Evolutionary conservation across 1,284 basidiomycete species (phyloP).

Genomic region (Schizophyllum commune): DNA sequence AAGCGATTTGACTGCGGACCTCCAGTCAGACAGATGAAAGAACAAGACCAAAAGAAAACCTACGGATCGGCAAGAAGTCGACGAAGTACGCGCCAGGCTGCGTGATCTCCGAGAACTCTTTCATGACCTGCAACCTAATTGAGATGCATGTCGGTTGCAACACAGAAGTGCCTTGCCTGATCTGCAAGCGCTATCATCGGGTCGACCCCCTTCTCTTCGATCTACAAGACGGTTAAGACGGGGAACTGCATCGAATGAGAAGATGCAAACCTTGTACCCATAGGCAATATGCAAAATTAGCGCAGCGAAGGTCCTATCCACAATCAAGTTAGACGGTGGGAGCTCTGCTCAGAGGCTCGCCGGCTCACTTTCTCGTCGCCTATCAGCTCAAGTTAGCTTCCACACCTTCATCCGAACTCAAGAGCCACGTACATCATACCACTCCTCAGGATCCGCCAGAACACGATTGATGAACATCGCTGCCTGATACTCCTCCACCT

Average conservation of each 20-base stretch:
- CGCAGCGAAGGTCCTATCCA: conserved; percentile 34
- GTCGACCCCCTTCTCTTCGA: conserved; percentile 31
- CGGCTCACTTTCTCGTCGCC: conserved; percentile 6
- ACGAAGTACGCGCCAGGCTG: conserved; percentile 10
- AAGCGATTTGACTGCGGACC: conserved; percentile 32
- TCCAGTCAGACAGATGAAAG: neutral
- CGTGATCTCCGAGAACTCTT: conserved; percentile 15
- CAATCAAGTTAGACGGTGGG: neutral
- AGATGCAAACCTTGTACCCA: conserved; percentile 30
- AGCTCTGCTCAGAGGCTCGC: neutral
- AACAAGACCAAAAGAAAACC: neutral
- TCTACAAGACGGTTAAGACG: conserved; percentile 1
- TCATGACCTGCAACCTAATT: conserved; percentile 35
- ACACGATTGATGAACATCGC: conserved; percentile 38
- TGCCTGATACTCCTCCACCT: conserved; percentile 36
- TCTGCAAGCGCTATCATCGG: conserved; percentile 40
- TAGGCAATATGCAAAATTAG: conserved; percentile 45
- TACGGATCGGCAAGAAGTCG: conserved; percentile 6
- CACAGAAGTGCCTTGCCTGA: conserved; percentile 18
- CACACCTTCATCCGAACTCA: neutral
- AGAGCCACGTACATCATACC: conserved; percentile 34
- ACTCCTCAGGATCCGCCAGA: conserved; percentile 32
- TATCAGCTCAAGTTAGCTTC: neutral
- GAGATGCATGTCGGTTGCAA: conserved; percentile 23
- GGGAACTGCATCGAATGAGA: neutral